Base-by-base conservation (phyloP, 139 green algal genomes). In the Monoraphidium neglectum region DNA sequence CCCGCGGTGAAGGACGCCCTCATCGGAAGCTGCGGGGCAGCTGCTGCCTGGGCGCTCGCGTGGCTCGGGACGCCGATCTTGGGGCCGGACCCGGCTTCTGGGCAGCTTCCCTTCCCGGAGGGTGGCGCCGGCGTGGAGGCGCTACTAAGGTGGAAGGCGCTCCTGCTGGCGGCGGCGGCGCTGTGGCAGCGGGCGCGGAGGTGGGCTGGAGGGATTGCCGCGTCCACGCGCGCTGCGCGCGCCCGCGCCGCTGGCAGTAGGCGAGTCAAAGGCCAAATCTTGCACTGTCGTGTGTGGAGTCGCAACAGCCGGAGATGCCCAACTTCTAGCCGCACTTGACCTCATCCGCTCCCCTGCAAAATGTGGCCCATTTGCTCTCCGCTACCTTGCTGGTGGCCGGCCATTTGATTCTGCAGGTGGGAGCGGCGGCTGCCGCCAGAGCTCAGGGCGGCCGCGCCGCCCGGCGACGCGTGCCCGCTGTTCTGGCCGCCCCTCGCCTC, bases 11-110 rank as follows among this genome's bases (percentile, higher is more conserved):
- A 59, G 3, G 23, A 37, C 4, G 40, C 69, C n/a, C 46, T 78
- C 40, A 26, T 78, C 28, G 6, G 0, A 13, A 38, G 23, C 3
- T 30, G n/a, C 0, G 38, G 57, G 0, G 57, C 59, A 5, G 57
- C 69, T 59, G 38, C 69, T 59, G 59, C 72, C 6, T 70, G 61
- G 72, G 59, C 70, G 59, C 72, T 78, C 57, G n/a, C 60, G 37
- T 78, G 72, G 72, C 38, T 63, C 38, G 72, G 72, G 24, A 26
- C 69, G 60, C 72, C 72, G 33, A 8, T 78, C 6, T 53, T 40
- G 51, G 72, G 72, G 28, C 24, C 30, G 26, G 72, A 71, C 10
- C 2, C 28, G 2, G 24, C 0, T 33, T n/a, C 53, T 59, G 59
- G 33, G 1, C 37, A 77, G 43, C 40, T 78, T 1, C 72, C 43